These are phyloP conservation scores for Albizia julibrissin DNA, from an alignment of 306 rosid species.

Conservation along the genomic window DNA sequence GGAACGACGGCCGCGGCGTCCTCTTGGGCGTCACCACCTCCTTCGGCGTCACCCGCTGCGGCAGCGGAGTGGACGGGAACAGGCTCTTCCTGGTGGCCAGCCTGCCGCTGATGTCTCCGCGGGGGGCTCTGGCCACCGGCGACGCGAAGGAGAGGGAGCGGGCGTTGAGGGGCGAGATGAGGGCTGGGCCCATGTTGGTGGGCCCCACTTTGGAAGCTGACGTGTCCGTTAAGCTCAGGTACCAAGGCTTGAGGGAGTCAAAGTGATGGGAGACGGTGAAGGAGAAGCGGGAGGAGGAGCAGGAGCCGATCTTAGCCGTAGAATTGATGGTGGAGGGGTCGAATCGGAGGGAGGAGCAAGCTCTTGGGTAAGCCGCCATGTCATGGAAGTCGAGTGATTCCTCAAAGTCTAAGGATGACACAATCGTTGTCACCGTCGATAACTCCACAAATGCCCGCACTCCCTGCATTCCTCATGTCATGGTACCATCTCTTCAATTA, in stretches of 20 bases:
- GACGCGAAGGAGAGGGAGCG: slow-evolving; percentile 94
- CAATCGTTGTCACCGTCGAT: slow-evolving; percentile 62
- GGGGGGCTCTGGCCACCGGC: slow-evolving; percentile 73
- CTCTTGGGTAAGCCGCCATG: slow-evolving; percentile 72
- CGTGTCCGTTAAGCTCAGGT: slow-evolving; percentile 82
- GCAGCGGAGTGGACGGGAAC: slow-evolving; percentile 84
- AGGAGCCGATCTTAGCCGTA: slow-evolving; percentile 72
- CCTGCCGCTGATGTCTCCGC: slow-evolving; percentile 41
- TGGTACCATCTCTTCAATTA: too few relatives aligned
- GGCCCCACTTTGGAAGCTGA: slow-evolving; percentile 91
- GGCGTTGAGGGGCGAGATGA: slow-evolving; percentile 86
- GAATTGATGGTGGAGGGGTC: slow-evolving; percentile 58
- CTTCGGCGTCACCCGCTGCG: slow-evolving; percentile 52
- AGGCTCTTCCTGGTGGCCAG: slow-evolving; percentile 54
- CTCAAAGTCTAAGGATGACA: slow-evolving; percentile 84
- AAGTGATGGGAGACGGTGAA: slow-evolving; percentile 88
- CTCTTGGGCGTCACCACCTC: slow-evolving; percentile 10
- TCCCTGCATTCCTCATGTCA: slow-evolving; percentile 50
- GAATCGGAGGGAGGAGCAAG: slow-evolving; percentile 79
- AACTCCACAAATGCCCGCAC: slow-evolving; percentile 84
- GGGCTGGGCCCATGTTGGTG: slow-evolving; percentile 65
- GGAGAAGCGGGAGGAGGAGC: slow-evolving; percentile 93
- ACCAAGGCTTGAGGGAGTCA: slow-evolving; percentile 95
- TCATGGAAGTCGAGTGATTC: slow-evolving; percentile 71
- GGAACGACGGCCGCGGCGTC: slow-evolving; percentile 72